Conservation (phyloP, 176 grass and related monocot genomes). For the Triticum monococcum region DNA sequence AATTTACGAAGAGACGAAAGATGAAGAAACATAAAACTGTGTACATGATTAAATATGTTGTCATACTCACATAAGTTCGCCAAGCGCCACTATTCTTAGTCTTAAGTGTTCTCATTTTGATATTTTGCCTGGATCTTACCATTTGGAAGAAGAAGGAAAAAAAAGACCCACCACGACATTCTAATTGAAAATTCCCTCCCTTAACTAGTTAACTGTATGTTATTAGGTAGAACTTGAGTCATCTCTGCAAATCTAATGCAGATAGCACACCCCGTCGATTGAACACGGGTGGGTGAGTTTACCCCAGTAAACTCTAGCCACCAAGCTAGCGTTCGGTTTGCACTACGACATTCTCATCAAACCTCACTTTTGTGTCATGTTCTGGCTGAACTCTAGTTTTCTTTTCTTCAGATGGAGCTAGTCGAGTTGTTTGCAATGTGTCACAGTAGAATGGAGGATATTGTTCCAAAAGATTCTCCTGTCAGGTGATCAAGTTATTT, state of each 20-base stretch:
- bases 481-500: slow-evolving; percentile 55
- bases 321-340: too few species aligned
- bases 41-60: neutral
- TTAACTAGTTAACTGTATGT: too few species aligned
- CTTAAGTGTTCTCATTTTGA: neutral
- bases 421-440: slow-evolving; percentile 71
- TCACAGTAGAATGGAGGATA: slow-evolving; percentile 86
- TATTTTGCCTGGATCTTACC: neutral
- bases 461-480: slow-evolving; percentile 59
- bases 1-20: neutral
- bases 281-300: too few species aligned
- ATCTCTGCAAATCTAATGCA: too few species aligned
- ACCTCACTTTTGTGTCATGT: slow-evolving; percentile 5
- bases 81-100: neutral
- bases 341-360: neutral
- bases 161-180: neutral
- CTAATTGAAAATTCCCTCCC: too few species aligned
- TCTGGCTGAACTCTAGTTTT: neutral
- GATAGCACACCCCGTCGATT: too few species aligned
- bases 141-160: neutral
- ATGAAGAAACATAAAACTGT: neutral
- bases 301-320: too few species aligned
- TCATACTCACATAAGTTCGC: neutral
- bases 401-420: slow-evolving; percentile 48
- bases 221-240: too few species aligned